These are phyloP conservation scores for Alternaria viburni DNA, from an alignment of 2,329 filamentous ascomycete species.

Conservation along the genomic window DNA sequence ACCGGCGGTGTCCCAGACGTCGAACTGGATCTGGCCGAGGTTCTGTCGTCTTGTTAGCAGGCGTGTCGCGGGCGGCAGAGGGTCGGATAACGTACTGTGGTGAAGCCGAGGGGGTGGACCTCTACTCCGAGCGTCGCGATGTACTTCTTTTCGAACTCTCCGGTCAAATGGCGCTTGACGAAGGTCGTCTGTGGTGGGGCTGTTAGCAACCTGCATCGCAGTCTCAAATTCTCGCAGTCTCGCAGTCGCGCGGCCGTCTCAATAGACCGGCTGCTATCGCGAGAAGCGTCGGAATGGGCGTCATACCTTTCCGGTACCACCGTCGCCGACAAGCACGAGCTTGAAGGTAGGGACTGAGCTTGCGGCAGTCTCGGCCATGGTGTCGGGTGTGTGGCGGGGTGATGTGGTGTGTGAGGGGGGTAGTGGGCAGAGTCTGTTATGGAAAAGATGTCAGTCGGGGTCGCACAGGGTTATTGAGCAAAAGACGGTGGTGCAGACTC, in stretches of 20 bases:
- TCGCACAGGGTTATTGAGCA: constrained; percentile 15
- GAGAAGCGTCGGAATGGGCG: not conserved
- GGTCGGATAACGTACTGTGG: constrained; percentile 74
- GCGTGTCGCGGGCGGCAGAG: constrained; percentile 6
- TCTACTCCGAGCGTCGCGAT: constrained; percentile 99
- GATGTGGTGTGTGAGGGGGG: constrained; percentile 19
- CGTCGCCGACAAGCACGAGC: constrained; percentile 99
- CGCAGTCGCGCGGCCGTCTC: not conserved
- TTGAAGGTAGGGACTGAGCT: constrained; percentile 83
- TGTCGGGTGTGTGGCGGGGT: constrained; percentile 43
- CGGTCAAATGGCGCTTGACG: constrained; percentile 99
- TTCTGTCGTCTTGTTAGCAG: constrained; percentile 62
- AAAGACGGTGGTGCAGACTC: constrained; percentile 24
- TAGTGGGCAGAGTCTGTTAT: constrained; percentile 34
- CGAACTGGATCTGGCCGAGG: constrained; percentile 95
- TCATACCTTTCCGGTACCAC: constrained; percentile 97
- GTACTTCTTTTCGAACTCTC: constrained; percentile 99
- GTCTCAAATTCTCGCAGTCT: not conserved
- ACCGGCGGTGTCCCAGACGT: constrained; percentile 98
- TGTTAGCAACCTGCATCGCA: constrained; percentile 29
- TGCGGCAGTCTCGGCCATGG: constrained; percentile 65
- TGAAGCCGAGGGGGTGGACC: constrained; percentile 97
- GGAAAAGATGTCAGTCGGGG: constrained; percentile 22
- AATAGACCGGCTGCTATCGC: not conserved
- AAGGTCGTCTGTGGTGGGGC: constrained; percentile 82